Conservation (phyloP, 1,284 basidiomycete genomes). For the Ustilago cynodontis region DNA sequence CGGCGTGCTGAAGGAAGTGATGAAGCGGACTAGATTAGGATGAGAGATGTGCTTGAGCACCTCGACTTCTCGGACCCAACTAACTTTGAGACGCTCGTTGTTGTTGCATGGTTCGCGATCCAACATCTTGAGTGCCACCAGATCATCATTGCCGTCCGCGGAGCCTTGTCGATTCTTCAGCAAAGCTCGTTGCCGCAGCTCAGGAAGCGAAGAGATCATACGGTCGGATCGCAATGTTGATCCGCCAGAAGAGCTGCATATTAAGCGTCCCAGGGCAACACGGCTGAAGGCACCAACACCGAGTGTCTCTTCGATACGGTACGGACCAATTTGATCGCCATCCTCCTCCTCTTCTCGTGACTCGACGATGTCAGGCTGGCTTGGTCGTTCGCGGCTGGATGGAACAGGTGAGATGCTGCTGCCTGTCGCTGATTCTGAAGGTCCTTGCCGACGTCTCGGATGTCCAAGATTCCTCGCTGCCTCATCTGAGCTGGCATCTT, state of each 20-base stretch:
- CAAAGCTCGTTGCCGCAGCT: conserved; percentile 36
- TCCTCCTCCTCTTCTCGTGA: conserved; percentile 57
- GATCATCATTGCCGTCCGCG: conserved; percentile 61
- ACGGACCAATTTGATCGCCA: conserved; percentile 55
- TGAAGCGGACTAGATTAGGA: conserved; percentile 82
- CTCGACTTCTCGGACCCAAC: conserved; percentile 87
- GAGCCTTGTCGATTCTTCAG: not conserved
- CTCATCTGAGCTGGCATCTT: conserved; percentile 2
- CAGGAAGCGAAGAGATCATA: conserved; percentile 34
- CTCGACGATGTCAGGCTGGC: conserved; percentile 21
- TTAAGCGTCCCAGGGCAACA: conserved; percentile 58
- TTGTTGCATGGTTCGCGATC: conserved; percentile 74
- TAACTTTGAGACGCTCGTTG: conserved; percentile 81
- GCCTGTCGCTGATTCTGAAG: conserved; percentile 30
- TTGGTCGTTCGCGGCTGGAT: conserved; percentile 3
- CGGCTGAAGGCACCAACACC: conserved; percentile 68
- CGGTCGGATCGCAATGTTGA: conserved; percentile 9
- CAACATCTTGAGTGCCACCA: conserved; percentile 89
- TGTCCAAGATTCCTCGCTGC: conserved; percentile 12
- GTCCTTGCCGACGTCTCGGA: conserved; percentile 25
- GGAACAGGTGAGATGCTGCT: conserved; percentile 35
- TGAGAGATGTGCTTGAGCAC: conserved; percentile 88
- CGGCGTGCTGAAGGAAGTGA: conserved; percentile 80
- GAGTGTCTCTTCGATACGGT: conserved; percentile 57
- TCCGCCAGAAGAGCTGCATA: not conserved